phyloP scores from a whole-genome alignment of 192 early-diverging fungal species.

The Spizellomyces punctatus region DNA sequence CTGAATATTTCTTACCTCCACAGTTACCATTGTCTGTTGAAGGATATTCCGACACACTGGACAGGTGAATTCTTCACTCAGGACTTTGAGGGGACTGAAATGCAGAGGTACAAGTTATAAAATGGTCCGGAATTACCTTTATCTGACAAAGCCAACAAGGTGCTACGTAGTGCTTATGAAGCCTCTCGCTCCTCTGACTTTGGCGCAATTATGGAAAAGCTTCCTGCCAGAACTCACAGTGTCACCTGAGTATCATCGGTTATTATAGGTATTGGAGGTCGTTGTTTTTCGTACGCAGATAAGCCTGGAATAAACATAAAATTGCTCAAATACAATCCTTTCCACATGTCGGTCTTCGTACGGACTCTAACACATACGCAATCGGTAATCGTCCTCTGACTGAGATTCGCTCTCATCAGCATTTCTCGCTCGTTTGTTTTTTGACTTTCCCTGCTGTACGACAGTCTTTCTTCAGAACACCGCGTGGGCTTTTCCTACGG shows the following conservation, averaged over 20 bases:
- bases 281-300: constrained; percentile 1
- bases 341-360: not conserved
- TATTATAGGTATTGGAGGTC: not conserved
- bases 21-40: constrained; percentile 17
- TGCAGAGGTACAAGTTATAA: not conserved
- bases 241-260: constrained; percentile 5
- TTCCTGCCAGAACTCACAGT: not conserved
- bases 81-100: constrained; percentile 15
- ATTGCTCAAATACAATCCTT: not conserved
- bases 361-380: not conserved
- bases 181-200: too few species aligned
- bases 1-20: constrained; percentile 6
- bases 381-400: constrained; percentile 2
- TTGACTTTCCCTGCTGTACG: too few species aligned
- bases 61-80: constrained; percentile 28
- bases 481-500: too few species aligned
- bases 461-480: too few species aligned
- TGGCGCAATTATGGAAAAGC: not conserved
- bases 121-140: too few species aligned
- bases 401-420: not conserved
- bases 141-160: too few species aligned
- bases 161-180: too few species aligned
- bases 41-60: constrained; percentile 29
- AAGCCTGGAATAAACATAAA: constrained; percentile 1
- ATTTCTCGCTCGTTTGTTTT: not conserved